phyloP scores from a whole-genome alignment of 495 filamentous ascomycete genomes.

The Collariella sp. region DNA sequence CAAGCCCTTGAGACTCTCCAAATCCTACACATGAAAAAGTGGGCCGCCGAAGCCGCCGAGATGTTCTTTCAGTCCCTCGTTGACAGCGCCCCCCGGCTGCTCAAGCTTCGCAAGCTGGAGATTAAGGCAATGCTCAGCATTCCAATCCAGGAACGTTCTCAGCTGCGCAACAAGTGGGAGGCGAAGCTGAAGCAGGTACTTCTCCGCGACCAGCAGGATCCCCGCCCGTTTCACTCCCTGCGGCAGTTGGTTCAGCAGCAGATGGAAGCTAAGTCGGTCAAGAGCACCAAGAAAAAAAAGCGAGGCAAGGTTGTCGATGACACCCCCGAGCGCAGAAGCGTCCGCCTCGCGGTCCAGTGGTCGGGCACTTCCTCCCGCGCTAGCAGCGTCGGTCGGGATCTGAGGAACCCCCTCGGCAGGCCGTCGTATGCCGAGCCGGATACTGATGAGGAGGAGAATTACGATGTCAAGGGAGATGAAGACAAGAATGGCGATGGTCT shows the following conservation, averaged over 20 bases:
- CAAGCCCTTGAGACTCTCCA: conserved; percentile 57
- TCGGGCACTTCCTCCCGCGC: conserved; percentile 17
- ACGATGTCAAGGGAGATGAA: background rate
- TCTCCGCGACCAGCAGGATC: conserved; percentile 45
- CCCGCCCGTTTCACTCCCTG: conserved; percentile 31
- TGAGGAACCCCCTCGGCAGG: conserved; percentile 6
- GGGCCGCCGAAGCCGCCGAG: conserved; percentile 52
- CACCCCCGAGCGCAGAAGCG: conserved; percentile 18
- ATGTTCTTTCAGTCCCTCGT: conserved; percentile 69
- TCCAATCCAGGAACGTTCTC: conserved; percentile 68
- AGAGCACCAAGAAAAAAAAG: background rate
- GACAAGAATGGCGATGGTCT: background rate
- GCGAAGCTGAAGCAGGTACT: conserved; percentile 55
- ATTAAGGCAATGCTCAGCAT: conserved; percentile 67
- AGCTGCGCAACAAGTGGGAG: conserved; percentile 65
- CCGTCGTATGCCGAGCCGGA: conserved; percentile 27
- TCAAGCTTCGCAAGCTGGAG: conserved; percentile 53
- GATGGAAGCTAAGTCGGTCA: background rate
- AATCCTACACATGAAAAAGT: conserved; percentile 64
- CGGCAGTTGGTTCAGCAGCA: conserved; percentile 17
- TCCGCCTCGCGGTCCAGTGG: conserved; percentile 13
- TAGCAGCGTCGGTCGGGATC: conserved; percentile 16
- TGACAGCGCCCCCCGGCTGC: conserved; percentile 53
- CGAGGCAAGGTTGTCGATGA: background rate
- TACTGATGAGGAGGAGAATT: conserved; percentile 26